These are phyloP conservation scores for Aeschynomene evenia DNA, from an alignment of 306 rosid genomes.

Conservation along the genomic window DNA sequence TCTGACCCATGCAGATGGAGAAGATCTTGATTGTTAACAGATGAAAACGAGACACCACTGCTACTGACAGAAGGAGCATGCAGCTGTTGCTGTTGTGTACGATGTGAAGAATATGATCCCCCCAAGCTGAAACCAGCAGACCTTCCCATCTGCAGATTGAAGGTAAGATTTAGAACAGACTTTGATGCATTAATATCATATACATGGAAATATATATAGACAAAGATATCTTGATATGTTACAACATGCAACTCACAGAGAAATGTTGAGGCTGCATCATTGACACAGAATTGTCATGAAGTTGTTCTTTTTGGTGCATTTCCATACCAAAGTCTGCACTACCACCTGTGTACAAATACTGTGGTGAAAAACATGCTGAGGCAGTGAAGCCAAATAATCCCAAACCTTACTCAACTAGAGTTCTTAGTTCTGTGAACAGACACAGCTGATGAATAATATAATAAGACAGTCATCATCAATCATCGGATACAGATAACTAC, in stretches of 20 bases:
- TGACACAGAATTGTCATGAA: slow-evolving; percentile 77
- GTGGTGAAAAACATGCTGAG: slow-evolving; percentile 36
- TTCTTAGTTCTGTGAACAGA: neutral
- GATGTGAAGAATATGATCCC: slow-evolving; percentile 74
- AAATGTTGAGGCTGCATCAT: slow-evolving; percentile 98
- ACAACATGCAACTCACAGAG: slow-evolving; percentile 59
- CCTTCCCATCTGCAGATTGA: slow-evolving; percentile 77
- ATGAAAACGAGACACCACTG: slow-evolving; percentile 76
- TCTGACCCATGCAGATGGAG: slow-evolving; percentile 88
- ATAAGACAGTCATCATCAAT: slow-evolving; percentile 7
- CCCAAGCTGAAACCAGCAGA: slow-evolving; percentile 87
- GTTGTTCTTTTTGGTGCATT: slow-evolving; percentile 98
- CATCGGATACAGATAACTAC: too few species aligned
- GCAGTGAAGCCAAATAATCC: slow-evolving; percentile 11
- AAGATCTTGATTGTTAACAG: slow-evolving; percentile 88
- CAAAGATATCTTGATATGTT: neutral
- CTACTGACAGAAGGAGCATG: slow-evolving; percentile 84
- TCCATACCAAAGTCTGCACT: slow-evolving; percentile 79
- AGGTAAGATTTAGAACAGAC: slow-evolving; percentile 31
- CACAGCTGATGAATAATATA: slow-evolving; percentile 11
- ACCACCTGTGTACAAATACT: slow-evolving; percentile 57
- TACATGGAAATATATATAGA: neutral
- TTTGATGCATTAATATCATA: slow-evolving; percentile 10
- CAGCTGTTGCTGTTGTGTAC: slow-evolving; percentile 86
- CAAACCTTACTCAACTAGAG: neutral